These are phyloP conservation scores for Pseudogymnoascus sp. DNA, from an alignment of 2,329 filamentous ascomycete species.

Conservation along the genomic window DNA sequence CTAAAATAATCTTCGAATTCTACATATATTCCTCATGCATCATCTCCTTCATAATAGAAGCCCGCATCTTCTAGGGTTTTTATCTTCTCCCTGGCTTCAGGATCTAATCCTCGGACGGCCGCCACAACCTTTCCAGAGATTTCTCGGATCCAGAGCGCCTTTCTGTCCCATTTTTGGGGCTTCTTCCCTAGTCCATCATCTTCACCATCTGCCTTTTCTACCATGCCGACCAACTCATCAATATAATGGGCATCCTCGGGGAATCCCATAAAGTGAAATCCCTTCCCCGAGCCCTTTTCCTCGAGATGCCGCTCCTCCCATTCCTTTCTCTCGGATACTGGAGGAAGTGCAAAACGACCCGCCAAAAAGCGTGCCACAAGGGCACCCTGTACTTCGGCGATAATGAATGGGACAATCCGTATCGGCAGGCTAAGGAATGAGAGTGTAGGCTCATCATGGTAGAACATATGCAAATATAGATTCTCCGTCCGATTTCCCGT, in stretches of 20 bases:
- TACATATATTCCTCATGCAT: constrained; percentile 31
- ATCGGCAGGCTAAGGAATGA: constrained; percentile 70
- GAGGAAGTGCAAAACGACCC: constrained; percentile 59
- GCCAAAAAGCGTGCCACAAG: constrained; percentile 72
- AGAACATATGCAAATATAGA: constrained; percentile 74
- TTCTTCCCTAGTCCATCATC: neutral
- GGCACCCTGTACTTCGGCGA: constrained; percentile 72
- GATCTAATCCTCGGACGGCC: constrained; percentile 36
- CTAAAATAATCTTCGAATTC: neutral
- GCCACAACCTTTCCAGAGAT: neutral
- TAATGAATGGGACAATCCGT: constrained; percentile 79
- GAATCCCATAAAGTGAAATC: constrained; percentile 43
- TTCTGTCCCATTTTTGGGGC: neutral
- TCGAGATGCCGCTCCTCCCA: constrained; percentile 52
- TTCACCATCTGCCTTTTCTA: neutral
- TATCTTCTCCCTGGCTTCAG: constrained; percentile 58
- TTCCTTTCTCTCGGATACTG: constrained; percentile 52
- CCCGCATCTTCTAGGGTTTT: constrained; percentile 58
- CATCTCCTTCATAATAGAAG: constrained; percentile 56
- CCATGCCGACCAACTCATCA: constrained; percentile 45
- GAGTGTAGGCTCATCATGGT: constrained; percentile 67
- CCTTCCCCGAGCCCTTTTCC: constrained; percentile 37
- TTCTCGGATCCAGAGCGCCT: neutral
- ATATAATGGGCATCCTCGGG: constrained; percentile 63
- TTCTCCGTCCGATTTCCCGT: constrained; percentile 64